Conservation (phyloP, 1,284 basidiomycete species). For the Ganoderma sinense region DNA sequence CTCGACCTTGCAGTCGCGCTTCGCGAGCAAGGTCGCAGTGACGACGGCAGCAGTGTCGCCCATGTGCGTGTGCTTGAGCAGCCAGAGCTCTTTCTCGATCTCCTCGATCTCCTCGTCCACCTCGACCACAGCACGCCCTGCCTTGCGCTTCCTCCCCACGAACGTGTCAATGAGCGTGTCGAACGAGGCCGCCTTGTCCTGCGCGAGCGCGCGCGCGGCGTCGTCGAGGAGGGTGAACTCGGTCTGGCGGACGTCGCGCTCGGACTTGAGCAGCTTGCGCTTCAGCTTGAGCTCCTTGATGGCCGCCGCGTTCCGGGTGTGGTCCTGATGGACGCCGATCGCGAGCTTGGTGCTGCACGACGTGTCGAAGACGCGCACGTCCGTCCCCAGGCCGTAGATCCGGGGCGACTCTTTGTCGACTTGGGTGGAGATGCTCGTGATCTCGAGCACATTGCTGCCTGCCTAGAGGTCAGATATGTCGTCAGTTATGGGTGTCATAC, state of each 20-base stretch:
- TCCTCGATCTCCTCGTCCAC: slow-evolving; percentile 50
- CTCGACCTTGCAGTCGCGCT: slow-evolving; percentile 44
- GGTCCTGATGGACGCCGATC: slow-evolving; percentile 5
- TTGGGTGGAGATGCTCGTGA: slow-evolving; percentile 51
- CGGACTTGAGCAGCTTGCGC: slow-evolving; percentile 44
- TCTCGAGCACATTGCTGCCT: slow-evolving; percentile 57
- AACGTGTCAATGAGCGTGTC: slow-evolving; percentile 51
- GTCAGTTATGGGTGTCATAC: no score
- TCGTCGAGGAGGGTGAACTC: slow-evolving; percentile 49
- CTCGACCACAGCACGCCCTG: slow-evolving; percentile 45
- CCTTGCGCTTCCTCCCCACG: slow-evolving; percentile 46
- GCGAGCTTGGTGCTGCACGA: slow-evolving; percentile 45
- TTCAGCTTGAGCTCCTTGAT: slow-evolving; percentile 45
- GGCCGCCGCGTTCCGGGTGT: slow-evolving; percentile 36
- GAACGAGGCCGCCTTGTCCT: slow-evolving; percentile 37
- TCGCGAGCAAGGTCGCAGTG: slow-evolving; percentile 48
- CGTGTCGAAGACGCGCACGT: slow-evolving; percentile 56
- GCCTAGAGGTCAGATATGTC: slow-evolving; percentile 39
- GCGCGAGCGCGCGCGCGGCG: slow-evolving; percentile 51
- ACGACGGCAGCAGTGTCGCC: slow-evolving; percentile 47
- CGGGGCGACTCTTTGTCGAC: slow-evolving; percentile 58
- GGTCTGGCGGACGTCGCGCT: slow-evolving; percentile 47
- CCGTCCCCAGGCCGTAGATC: slow-evolving; percentile 51
- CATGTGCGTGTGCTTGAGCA: slow-evolving; percentile 37
- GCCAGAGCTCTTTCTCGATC: slow-evolving; percentile 40